phyloP scores from a whole-genome alignment of 148 eudicot species.

The Amaranthus cruentus region DNA sequence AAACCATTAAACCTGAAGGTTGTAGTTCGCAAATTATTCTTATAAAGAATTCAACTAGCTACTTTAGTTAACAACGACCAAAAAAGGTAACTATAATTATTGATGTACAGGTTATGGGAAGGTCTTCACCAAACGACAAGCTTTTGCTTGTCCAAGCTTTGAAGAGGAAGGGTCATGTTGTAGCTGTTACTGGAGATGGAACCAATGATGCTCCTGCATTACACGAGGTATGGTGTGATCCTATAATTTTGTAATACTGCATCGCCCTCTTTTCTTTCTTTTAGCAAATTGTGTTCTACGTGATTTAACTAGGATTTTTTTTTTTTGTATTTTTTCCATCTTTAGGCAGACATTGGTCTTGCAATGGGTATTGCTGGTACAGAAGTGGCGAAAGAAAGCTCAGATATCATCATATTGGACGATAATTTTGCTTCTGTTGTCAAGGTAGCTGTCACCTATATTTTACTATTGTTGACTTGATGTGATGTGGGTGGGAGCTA shows the following conservation, averaged over 20 bases:
- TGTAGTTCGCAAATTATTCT: no score
- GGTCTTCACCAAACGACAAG: constrained; percentile 96
- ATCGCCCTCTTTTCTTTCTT: not conserved
- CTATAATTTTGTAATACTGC: not conserved
- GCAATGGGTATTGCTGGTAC: constrained; percentile 99
- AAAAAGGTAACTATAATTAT: not conserved
- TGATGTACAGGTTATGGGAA: constrained; percentile 79
- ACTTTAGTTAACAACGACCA: not conserved
- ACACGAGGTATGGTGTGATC: constrained; percentile 58
- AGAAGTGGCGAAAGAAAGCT: constrained; percentile 96
- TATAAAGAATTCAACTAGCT: not conserved
- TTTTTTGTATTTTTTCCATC: not conserved
- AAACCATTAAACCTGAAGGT: no score
- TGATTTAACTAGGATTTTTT: not conserved
- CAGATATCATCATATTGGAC: constrained; percentile 90
- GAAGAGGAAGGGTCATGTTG: constrained; percentile 83
- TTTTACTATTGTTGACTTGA: no score
- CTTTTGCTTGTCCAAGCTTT: constrained; percentile 91
- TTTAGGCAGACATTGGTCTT: constrained; percentile 95
- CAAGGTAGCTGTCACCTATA: constrained; percentile 42
- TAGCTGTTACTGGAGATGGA: constrained; percentile 98
- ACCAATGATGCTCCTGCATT: constrained; percentile 99
- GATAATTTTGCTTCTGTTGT: constrained; percentile 96
- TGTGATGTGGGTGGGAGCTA: no score
- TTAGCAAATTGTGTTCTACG: not conserved